phyloP scores from a whole-genome alignment of 23 red algal genomes.

The Gracilaria domingensis region DNA sequence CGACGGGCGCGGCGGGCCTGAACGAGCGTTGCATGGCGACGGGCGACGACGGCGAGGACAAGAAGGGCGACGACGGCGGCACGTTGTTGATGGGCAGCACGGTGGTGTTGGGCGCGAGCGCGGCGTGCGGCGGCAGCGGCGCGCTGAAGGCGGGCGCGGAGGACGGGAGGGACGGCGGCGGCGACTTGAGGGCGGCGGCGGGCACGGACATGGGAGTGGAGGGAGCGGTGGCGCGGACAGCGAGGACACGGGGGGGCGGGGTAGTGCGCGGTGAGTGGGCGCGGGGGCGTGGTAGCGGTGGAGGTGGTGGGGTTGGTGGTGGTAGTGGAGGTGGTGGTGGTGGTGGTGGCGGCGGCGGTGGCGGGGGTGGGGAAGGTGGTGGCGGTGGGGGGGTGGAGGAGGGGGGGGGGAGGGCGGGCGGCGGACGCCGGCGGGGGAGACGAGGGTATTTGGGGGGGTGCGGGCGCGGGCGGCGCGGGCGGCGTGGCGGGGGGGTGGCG shows the following conservation, averaged over 20 bases:
- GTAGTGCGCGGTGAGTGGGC: too few relatives aligned
- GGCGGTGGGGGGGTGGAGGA: too few relatives aligned
- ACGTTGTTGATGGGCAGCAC: constrained; percentile 22
- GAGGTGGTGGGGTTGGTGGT: too few relatives aligned
- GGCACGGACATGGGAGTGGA: background rate
- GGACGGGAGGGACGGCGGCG: background rate
- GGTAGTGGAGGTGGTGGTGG: too few relatives aligned
- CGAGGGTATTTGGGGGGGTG: too few relatives aligned
- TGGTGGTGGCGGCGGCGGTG: too few relatives aligned
- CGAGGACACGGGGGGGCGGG: background rate
- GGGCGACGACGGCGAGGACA: constrained; percentile 6
- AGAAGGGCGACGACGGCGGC: background rate
- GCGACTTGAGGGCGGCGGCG: background rate
- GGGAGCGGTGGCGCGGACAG: background rate
- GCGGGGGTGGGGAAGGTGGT: too few relatives aligned
- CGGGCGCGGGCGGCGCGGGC: too few relatives aligned
- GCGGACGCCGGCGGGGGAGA: too few relatives aligned
- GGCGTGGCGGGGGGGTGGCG: too few relatives aligned
- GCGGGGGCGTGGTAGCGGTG: too few relatives aligned
- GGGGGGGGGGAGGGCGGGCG: too few relatives aligned
- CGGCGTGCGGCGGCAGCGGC: background rate
- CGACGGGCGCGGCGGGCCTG: constrained; percentile 26
- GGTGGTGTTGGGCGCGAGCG: background rate
- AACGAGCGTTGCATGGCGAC: constrained; percentile 23
- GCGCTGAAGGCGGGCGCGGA: background rate